Evolutionary conservation across 192 early-diverging fungal genomes (phyloP), one percentile per base, ranked within the genome.

Genomic region (Podila minutissima): DNA sequence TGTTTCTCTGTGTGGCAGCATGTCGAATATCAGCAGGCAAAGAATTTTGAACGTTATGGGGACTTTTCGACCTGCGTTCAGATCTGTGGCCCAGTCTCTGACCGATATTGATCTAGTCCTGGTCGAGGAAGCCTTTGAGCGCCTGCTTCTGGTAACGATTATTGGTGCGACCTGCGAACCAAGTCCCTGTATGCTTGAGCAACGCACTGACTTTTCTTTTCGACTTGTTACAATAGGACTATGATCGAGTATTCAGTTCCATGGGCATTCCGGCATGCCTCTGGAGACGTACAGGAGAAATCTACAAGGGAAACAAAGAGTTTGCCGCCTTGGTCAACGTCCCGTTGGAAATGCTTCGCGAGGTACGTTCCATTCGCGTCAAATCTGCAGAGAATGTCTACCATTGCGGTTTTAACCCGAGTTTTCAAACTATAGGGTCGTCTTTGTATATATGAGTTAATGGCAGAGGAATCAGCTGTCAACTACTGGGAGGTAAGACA

Each of bases 261-360:
- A 97, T 97, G 93, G 97, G 96, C 48, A 93, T 98, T 55, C 96
- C 97, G 0, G 92, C 94, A n/a, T 96, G 94, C 74, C 85, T 98
- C 51, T 98, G 97, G 97, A 89, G 97, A 33, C 91, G 97, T 59
- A 97, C 96, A 7, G 97, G 97, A 48, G 96, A 98, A 78, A 98
- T 98, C 41, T 97, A 95, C 88, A 97, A 96, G 74, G 93, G 94
- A 28, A 98, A 97, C 86, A 92, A 95, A 66, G 95, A 97, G 86
- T 98, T 98, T 88, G 96, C 96, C 2, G 84, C 91, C 3, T 85
- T 98, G 55, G 92, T 97, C 10, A 92, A 93, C 53, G 87, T 98
- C 26, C 91, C 94, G 10, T 86, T 96, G 62, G 94, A 95, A 37
- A 87, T 90, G 75, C 85, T 98, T 15, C 89, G 91, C 50, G 95